phyloP scores from a whole-genome alignment of 495 filamentous ascomycete genomes.

The Penicillium taxi region DNA sequence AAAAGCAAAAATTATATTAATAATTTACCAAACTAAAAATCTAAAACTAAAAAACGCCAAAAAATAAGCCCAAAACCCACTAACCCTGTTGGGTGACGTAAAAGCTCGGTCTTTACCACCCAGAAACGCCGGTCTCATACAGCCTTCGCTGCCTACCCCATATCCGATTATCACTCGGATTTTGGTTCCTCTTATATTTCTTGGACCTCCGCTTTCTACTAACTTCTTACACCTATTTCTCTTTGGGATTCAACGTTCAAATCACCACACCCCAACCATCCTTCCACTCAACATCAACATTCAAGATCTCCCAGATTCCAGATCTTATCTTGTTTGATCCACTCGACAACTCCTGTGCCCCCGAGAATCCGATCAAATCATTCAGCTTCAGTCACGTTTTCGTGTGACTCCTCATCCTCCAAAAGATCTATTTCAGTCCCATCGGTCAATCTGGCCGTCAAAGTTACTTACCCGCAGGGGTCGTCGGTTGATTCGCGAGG shows the following conservation, averaged over 20 bases:
- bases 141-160: conserved; percentile 21
- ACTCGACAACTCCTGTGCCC: too few relatives aligned
- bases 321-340: background rate
- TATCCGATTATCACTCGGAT: conserved; percentile 20
- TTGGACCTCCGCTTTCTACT: conserved; percentile 15
- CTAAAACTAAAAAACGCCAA: conserved; percentile 7
- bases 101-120: conserved; percentile 22
- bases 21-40: conserved; percentile 4
- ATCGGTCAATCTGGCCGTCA: conserved; percentile 19
- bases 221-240: conserved; percentile 6
- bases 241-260: conserved; percentile 4
- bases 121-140: conserved; percentile 6
- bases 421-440: too few relatives aligned
- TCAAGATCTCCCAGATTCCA: background rate
- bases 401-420: too few relatives aligned
- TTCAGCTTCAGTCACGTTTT: too few relatives aligned
- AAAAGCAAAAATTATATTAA: conserved; percentile 6
- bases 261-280: conserved; percentile 1
- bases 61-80: conserved; percentile 10
- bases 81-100: conserved; percentile 25
- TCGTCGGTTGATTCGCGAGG: conserved; percentile 21
- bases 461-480: conserved; percentile 20
- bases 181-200: conserved; percentile 21
- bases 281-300: background rate
- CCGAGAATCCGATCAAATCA: too few relatives aligned